Conservation (phyloP, 768 basidiomycete species). For the Lactarius pseudohatsudake region DNA sequence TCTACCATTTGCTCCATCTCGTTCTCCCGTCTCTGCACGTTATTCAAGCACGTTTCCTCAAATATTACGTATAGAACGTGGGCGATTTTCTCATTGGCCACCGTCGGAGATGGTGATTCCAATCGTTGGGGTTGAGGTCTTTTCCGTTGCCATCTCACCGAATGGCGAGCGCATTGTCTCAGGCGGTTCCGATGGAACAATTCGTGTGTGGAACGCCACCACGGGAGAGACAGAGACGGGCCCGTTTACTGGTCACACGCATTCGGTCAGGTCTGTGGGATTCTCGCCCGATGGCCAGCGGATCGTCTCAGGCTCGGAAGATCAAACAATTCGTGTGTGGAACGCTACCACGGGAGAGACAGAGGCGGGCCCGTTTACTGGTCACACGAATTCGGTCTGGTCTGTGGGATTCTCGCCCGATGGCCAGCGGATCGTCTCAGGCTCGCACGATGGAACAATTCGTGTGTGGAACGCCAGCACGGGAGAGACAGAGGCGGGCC, state of each 20-base stretch:
- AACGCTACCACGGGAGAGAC: background rate
- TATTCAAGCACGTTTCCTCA: background rate
- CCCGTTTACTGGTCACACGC: conserved; percentile 3
- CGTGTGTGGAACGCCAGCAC: conserved; percentile 5
- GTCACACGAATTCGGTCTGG: background rate
- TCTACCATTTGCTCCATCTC: background rate
- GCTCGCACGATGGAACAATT: background rate
- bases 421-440: conserved; percentile 31
- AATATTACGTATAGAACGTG: background rate
- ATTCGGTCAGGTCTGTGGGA: background rate
- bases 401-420: background rate
- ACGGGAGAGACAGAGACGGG: background rate
- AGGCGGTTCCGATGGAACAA: background rate
- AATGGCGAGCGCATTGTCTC: conserved; percentile 20
- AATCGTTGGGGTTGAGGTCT: fast-evolving
- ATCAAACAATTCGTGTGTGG: conserved; percentile 9
- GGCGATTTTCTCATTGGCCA: background rate
- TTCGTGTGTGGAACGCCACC: background rate
- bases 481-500: background rate
- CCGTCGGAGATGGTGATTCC: background rate
- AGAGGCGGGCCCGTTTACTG: conserved; percentile 3
- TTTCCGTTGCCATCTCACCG: conserved; percentile 10
- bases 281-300: conserved; percentile 26
- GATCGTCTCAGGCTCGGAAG: conserved; percentile 23
- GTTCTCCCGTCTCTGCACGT: background rate